These are phyloP conservation scores for Moricandia moricandioides DNA, from an alignment of 345 rosid species.

Conservation along the genomic window DNA sequence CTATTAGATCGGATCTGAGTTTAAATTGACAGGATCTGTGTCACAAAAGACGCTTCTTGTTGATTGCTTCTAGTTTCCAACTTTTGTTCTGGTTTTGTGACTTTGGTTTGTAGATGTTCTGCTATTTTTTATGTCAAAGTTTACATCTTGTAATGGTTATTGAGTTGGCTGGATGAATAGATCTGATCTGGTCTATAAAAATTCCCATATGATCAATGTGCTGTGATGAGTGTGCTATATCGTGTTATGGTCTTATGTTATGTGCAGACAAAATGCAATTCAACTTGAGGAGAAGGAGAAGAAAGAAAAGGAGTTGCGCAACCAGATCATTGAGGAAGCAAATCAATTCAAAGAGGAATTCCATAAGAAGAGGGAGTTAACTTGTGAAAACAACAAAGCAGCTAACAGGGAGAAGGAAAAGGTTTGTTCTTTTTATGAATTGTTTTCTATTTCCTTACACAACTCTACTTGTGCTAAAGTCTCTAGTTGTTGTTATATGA, in stretches of 20 bases:
- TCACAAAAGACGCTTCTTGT: neutral
- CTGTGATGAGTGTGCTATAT: slow-evolving; percentile 18
- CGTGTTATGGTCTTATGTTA: slow-evolving; percentile 5
- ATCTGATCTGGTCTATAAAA: neutral
- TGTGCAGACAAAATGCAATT: slow-evolving; percentile 57
- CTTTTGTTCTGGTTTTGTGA: neutral
- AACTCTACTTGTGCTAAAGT: neutral
- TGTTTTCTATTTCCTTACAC: too few relatives aligned
- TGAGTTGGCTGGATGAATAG: neutral
- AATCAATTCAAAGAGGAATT: slow-evolving; percentile 62
- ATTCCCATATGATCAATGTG: neutral
- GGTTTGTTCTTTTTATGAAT: slow-evolving; percentile 32
- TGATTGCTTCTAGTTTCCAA: neutral
- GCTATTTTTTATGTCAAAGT: neutral
- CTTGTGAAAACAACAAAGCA: slow-evolving; percentile 57
- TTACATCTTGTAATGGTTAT: neutral
- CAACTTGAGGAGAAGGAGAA: slow-evolving; percentile 78
- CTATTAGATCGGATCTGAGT: slow-evolving; percentile 3
- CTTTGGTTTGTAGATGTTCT: neutral
- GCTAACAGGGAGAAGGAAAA: slow-evolving; percentile 75
- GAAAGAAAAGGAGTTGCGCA: slow-evolving; percentile 60
- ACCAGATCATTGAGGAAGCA: slow-evolving; percentile 63
- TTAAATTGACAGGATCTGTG: neutral
- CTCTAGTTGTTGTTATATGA: slow-evolving; percentile 4
- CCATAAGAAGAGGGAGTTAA: slow-evolving; percentile 52